These are phyloP conservation scores for Pseudopyrenochaeta lycopersici DNA, from an alignment of 2,329 filamentous ascomycete species.

Conservation along the genomic window DNA sequence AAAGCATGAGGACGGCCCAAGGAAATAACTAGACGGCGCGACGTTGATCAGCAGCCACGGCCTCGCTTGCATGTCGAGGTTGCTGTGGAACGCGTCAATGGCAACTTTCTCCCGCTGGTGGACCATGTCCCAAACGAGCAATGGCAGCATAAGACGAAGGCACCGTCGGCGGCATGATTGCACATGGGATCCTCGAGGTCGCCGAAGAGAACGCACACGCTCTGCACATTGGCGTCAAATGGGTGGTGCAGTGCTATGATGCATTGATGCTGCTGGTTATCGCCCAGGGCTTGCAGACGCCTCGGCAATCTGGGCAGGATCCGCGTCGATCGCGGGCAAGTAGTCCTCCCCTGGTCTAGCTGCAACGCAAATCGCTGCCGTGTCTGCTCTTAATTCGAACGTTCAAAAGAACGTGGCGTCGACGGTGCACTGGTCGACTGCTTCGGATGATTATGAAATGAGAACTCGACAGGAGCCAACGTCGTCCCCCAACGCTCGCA, in stretches of 20 bases:
- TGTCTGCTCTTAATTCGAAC: constrained; percentile 1
- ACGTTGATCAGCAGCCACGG: background rate
- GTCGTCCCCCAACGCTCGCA: background rate
- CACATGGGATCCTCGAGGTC: constrained; percentile 32
- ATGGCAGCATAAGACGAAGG: constrained; percentile 21
- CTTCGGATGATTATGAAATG: constrained; percentile 9
- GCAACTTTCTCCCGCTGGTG: no score
- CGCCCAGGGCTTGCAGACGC: constrained; percentile 7
- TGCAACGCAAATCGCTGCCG: background rate
- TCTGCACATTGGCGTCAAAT: constrained; percentile 3
- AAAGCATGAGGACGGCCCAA: no score
- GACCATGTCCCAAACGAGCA: constrained; percentile 13
- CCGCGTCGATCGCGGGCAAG: constrained; percentile 26
- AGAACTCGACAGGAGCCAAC: constrained; percentile 10
- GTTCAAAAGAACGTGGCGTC: constrained; percentile 3
- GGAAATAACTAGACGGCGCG: background rate
- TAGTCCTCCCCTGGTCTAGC: constrained; percentile 15
- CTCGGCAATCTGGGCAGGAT: constrained; percentile 32
- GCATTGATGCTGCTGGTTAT: background rate
- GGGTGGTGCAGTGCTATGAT: background rate
- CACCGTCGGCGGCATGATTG: constrained; percentile 14
- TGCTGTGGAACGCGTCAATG: constrained; percentile 7
- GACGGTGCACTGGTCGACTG: constrained; percentile 9
- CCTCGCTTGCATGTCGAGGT: no score
- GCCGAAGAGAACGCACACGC: constrained; percentile 19